These are phyloP conservation scores for Mucuna pruriens DNA, from an alignment of 306 rosid genomes.

Conservation along the genomic window DNA sequence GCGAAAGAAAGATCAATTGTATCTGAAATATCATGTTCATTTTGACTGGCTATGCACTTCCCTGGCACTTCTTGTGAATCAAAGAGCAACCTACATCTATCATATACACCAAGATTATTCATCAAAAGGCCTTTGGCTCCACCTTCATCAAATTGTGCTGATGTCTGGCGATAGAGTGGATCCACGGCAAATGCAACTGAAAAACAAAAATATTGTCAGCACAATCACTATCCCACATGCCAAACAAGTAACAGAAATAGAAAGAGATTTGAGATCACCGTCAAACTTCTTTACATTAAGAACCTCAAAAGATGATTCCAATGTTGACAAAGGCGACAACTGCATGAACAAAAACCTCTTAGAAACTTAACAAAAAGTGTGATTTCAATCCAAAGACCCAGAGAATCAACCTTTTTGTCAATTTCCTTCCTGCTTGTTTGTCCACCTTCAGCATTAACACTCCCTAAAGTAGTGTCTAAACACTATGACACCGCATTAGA, in stretches of 20 bases:
- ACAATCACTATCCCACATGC: conserved; percentile 34
- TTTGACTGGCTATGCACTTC: conserved; percentile 57
- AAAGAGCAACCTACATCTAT: conserved; percentile 82
- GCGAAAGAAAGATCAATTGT: conserved; percentile 85
- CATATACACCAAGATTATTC: conserved; percentile 90
- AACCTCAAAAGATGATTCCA: conserved; percentile 86
- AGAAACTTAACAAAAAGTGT: conserved; percentile 33
- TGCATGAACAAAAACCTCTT: conserved; percentile 55
- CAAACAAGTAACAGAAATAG: conserved; percentile 31
- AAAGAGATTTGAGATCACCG: conserved; percentile 62
- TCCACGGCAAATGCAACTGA: conserved; percentile 93
- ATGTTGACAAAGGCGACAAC: conserved; percentile 83
- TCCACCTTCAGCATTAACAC: conserved; percentile 52
- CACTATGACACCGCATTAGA: conserved; percentile 29
- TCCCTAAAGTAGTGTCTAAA: conserved; percentile 50
- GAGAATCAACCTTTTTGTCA: conserved; percentile 65
- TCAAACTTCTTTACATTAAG: conserved; percentile 91
- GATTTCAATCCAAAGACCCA: not conserved
- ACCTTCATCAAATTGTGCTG: conserved; percentile 96
- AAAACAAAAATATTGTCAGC: conserved; percentile 31
- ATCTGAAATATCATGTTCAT: conserved; percentile 56
- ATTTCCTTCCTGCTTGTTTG: conserved; percentile 57
- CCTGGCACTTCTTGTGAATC: conserved; percentile 85
- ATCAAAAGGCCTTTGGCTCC: conserved; percentile 93
- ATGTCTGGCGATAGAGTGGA: conserved; percentile 91